Evolutionary conservation across 768 basidiomycete genomes (phyloP).

Genomic region (Naematelia encephala): DNA sequence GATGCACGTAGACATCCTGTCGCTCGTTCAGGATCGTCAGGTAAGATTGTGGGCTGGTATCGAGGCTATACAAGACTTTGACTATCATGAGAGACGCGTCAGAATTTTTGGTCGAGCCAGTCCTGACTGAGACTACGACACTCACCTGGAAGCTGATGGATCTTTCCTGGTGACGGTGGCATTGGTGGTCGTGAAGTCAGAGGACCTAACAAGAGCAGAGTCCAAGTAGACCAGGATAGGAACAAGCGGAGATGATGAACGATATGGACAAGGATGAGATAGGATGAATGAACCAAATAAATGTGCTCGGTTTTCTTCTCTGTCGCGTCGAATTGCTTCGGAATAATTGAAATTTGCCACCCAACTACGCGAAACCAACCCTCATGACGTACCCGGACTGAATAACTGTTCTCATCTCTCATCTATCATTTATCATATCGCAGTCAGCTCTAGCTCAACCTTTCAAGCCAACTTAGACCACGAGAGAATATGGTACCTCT

Average conservation of each 20-base stretch:
- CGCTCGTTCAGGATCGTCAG: conserved; percentile 32
- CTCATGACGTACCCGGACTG: too few species aligned
- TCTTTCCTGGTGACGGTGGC: conserved; percentile 41
- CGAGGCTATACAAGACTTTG: conserved; percentile 41
- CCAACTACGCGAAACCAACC: background rate
- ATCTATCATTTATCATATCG: too few species aligned
- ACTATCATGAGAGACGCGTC: conserved; percentile 19
- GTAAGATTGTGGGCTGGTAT: conserved; percentile 34
- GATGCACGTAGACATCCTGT: conserved; percentile 42
- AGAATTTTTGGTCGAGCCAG: conserved; percentile 4
- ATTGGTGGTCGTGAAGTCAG: too few species aligned
- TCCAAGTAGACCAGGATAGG: too few species aligned
- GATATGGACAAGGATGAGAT: background rate
- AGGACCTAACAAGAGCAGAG: too few species aligned
- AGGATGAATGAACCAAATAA: too few species aligned
- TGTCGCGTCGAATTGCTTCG: too few species aligned
- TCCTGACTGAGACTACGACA: background rate
- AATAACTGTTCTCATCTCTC: too few species aligned
- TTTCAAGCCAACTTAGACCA: too few species aligned
- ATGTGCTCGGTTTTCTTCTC: too few species aligned
- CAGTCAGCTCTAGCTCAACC: too few species aligned
- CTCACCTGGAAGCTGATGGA: conserved; percentile 40
- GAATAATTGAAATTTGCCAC: background rate
- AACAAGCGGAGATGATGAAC: background rate
- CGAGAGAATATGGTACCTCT: too few species aligned